Percentiles rank a stretch among this genome's conserved stretches.
phyloP scores from a whole-genome alignment of 352 stramenopile genomes.

The Elongisporangium anandrum region DNA sequence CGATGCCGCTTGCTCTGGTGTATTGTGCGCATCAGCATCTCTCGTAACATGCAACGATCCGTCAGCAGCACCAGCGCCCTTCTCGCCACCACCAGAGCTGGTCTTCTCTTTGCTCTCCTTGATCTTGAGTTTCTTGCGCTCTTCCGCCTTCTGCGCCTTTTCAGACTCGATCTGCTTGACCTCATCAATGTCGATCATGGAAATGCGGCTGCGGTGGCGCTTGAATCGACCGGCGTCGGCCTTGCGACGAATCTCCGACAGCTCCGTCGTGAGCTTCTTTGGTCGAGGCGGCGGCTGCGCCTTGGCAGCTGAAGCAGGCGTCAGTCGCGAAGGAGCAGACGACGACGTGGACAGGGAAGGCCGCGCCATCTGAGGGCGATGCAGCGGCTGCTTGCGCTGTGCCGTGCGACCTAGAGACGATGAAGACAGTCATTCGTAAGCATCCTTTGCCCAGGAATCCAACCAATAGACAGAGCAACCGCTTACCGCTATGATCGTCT shows the following conservation, averaged over 20 bases:
- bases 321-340: constrained; percentile 20
- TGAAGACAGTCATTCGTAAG: background rate
- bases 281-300: constrained; percentile 34
- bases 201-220: constrained; percentile 78
- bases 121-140: constrained; percentile 69
- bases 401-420: background rate
- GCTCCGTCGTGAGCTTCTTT: constrained; percentile 65
- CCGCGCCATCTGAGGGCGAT: constrained; percentile 43
- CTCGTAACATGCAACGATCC: background rate
- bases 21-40: background rate
- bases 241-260: constrained; percentile 81
- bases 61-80: constrained; percentile 6
- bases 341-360: constrained; percentile 15
- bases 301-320: constrained; percentile 6
- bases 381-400: constrained; percentile 30
- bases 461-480: background rate
- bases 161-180: constrained; percentile 87
- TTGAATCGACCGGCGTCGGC: constrained; percentile 80
- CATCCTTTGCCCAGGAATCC: background rate
- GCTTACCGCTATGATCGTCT: constrained; percentile 13
- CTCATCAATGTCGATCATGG: constrained; percentile 86
- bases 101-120: constrained; percentile 11
- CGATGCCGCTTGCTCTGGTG: background rate
- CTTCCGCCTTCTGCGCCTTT: constrained; percentile 80
- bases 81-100: constrained; percentile 7